Evolutionary conservation across 2,329 filamentous ascomycete genomes (phyloP).

Genomic region (Penicillium griseofulvum): DNA sequence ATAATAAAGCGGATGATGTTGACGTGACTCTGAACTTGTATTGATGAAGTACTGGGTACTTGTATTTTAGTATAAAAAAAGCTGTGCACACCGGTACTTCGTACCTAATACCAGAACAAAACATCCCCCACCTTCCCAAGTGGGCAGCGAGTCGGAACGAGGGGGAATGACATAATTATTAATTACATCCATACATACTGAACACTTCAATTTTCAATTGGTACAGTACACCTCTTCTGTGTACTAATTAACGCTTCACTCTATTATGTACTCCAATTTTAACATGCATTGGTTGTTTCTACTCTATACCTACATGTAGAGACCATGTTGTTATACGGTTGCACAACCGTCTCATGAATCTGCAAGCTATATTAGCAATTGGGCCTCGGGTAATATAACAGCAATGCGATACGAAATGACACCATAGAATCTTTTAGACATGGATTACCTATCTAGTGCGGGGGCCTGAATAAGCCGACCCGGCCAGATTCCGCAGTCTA

Average conservation of each 20-base stretch:
- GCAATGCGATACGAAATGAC: not conserved
- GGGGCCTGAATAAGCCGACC: conserved; percentile 25
- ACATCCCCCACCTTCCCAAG: conserved; percentile 27
- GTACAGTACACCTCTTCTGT: not conserved
- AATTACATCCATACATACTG: not conserved
- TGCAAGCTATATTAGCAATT: not conserved
- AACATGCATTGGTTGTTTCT: no score
- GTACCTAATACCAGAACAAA: conserved; percentile 6
- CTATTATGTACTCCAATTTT: not conserved
- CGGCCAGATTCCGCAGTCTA: conserved; percentile 13
- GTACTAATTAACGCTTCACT: no score
- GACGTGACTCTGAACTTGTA: conserved; percentile 19
- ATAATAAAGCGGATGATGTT: conserved; percentile 27
- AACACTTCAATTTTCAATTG: not conserved
- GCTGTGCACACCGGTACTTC: not conserved
- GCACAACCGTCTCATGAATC: not conserved
- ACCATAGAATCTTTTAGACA: not conserved
- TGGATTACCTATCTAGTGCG: conserved; percentile 8
- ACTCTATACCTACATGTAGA: no score
- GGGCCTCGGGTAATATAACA: not conserved
- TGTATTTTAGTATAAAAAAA: not conserved
- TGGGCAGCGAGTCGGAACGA: conserved; percentile 17
- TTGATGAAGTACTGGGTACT: conserved; percentile 13
- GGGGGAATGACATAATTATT: conserved; percentile 26
- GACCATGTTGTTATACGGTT: not conserved